Evolutionary conservation across 2,329 filamentous ascomycete species (phyloP).

Genomic region (Trichoderma atroviride): DNA sequence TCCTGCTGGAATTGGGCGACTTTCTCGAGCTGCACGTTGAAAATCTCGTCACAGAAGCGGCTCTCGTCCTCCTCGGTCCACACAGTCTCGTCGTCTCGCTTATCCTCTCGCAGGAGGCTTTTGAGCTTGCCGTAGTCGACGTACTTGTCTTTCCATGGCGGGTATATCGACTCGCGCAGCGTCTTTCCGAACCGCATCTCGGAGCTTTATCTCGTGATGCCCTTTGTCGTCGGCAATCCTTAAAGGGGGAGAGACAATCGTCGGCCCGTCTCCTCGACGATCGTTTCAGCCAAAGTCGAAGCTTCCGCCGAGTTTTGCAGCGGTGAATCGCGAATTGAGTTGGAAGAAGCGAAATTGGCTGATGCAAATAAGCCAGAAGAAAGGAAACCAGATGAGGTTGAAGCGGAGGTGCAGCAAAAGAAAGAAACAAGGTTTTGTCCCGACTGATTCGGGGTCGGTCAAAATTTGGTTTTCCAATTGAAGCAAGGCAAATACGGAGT

Average conservation of each 20-base stretch:
- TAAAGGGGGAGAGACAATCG: not conserved
- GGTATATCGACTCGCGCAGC: constrained; percentile 75
- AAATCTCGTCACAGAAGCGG: constrained; percentile 89
- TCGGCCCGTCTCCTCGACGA: not conserved
- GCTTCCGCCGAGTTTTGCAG: not conserved
- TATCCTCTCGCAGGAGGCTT: constrained; percentile 79
- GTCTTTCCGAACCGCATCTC: constrained; percentile 92
- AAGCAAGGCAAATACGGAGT: not conserved
- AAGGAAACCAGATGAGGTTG: not conserved
- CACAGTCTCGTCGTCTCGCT: constrained; percentile 60
- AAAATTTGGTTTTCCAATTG: not conserved
- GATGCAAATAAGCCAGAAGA: not conserved
- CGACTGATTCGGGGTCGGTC: not conserved
- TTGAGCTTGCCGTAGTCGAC: constrained; percentile 96
- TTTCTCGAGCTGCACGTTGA: constrained; percentile 94
- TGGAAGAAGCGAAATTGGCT: not conserved
- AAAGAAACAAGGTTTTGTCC: not conserved
- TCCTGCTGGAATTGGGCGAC: constrained; percentile 86
- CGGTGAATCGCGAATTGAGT: not conserved
- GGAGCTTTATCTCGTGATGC: not conserved
- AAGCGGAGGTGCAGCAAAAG: not conserved
- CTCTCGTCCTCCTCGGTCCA: constrained; percentile 97
- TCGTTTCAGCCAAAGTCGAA: not conserved
- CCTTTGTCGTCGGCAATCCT: not conserved
- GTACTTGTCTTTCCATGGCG: constrained; percentile 90